phyloP scores from a whole-genome alignment of 2,329 filamentous ascomycete species.

The Phyllosticta capitalensis region DNA sequence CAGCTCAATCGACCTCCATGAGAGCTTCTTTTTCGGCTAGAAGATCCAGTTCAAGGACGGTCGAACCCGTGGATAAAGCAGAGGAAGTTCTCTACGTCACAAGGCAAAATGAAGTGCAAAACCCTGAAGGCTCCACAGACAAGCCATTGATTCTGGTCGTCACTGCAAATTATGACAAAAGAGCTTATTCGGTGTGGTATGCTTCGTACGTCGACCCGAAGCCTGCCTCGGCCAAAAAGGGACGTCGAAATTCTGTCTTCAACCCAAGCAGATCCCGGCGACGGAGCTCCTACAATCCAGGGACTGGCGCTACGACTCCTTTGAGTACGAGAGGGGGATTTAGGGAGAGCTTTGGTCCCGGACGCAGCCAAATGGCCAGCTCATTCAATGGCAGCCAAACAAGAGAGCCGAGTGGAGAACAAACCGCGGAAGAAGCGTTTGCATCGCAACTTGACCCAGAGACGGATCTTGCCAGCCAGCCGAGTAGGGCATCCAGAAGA shows the following conservation, averaged over 20 bases:
- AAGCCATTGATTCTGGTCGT: slow-evolving; percentile 60
- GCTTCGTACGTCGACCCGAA: slow-evolving; percentile 66
- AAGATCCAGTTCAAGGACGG: slow-evolving; percentile 23
- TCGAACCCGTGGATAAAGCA: slow-evolving; percentile 58
- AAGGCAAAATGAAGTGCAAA: slow-evolving; percentile 46
- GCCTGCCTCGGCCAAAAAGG: slow-evolving; percentile 34
- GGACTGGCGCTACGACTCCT: slow-evolving; percentile 69
- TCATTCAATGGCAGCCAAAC: slow-evolving; percentile 25
- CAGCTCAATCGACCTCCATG: slow-evolving; percentile 16
- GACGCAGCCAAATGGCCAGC: slow-evolving; percentile 34
- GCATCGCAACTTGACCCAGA: slow-evolving; percentile 42
- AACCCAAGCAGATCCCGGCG: slow-evolving; percentile 45
- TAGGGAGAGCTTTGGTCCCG: slow-evolving; percentile 62
- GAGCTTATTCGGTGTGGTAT: slow-evolving; percentile 76
- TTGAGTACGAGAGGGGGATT: slow-evolving; percentile 50
- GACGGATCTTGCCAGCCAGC: slow-evolving; percentile 40
- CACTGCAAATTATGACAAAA: slow-evolving; percentile 68
- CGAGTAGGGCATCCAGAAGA: slow-evolving; percentile 57
- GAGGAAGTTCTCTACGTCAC: slow-evolving; percentile 84
- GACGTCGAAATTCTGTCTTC: slow-evolving; percentile 16
- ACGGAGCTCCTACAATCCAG: slow-evolving; percentile 46
- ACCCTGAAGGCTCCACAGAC: slow-evolving; percentile 32
- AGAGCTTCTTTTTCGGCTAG: slow-evolving; percentile 18
- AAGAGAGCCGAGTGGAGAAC: slow-evolving; percentile 25
- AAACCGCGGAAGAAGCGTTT: slow-evolving; percentile 38